A percentile compares a stretch with the other conserved stretches of the same genome.
phyloP scores from a whole-genome alignment of 345 rosid genomes.

The Eucalyptus sp. region DNA sequence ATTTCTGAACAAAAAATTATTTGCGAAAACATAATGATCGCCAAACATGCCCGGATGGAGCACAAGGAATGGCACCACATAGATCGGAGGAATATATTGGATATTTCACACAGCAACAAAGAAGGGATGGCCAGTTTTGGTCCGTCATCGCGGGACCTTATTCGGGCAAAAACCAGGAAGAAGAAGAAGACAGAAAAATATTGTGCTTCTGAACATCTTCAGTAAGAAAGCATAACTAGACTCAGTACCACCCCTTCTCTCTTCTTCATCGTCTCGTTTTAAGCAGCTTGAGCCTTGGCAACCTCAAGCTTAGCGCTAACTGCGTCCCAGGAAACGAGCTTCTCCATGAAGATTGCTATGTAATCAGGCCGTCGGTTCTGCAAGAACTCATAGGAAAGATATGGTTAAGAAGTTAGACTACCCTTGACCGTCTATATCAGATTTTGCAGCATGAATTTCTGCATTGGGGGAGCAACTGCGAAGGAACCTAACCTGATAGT shows the following conservation, averaged over 20 bases:
- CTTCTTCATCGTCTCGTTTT: constrained; percentile 18
- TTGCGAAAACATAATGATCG: too few species aligned
- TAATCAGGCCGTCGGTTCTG: constrained; percentile 69
- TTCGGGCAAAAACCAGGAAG: not conserved
- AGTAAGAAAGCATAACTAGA: constrained; percentile 9
- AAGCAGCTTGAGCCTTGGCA: constrained; percentile 45
- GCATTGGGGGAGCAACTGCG: not conserved
- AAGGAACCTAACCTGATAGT: constrained; percentile 52
- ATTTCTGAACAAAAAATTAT: too few species aligned
- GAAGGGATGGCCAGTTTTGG: not conserved
- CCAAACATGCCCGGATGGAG: not conserved
- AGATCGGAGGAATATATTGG: not conserved
- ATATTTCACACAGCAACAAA: not conserved
- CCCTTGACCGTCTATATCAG: not conserved
- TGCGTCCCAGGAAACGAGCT: constrained; percentile 89
- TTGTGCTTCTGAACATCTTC: constrained; percentile 29
- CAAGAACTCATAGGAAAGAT: not conserved
- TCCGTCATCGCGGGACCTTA: not conserved
- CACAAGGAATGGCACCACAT: not conserved
- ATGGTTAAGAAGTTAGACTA: not conserved
- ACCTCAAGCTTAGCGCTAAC: constrained; percentile 53
- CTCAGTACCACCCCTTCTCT: constrained; percentile 5
- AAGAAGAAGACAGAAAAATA: not conserved
- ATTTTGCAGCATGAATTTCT: not conserved
- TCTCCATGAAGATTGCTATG: constrained; percentile 58